Percentiles rank a stretch among this genome's conserved stretches.
Evolutionary conservation across 306 rosid species (phyloP).

Genomic region (Cyamopsis tetragonoloba): DNA sequence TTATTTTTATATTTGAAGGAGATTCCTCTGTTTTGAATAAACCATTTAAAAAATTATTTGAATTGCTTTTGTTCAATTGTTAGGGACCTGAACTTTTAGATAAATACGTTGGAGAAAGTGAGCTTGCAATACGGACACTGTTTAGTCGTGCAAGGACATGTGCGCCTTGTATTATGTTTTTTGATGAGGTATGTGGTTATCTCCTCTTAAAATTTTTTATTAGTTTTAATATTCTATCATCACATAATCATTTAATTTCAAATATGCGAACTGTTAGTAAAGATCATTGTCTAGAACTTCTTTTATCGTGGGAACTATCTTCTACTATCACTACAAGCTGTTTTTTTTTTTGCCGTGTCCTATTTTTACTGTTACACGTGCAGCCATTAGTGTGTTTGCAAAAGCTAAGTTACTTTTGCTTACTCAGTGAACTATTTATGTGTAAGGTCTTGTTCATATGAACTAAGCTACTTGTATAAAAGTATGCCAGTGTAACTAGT

Average conservation of each 20-base stretch:
- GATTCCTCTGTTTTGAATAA: background rate
- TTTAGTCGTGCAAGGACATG: constrained; percentile 76
- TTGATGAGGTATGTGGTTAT: constrained; percentile 57
- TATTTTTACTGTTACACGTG: too few species aligned
- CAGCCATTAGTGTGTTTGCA: background rate
- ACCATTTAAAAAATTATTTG: background rate
- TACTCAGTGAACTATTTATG: background rate
- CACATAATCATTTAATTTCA: too few species aligned
- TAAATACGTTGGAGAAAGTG: constrained; percentile 88
- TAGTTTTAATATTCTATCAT: too few species aligned
- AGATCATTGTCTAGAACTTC: too few species aligned
- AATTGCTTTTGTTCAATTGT: constrained; percentile 13
- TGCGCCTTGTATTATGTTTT: constrained; percentile 50
- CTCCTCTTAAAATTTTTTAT: background rate
- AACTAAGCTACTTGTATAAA: too few species aligned
- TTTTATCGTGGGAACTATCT: too few species aligned
- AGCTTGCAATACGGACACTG: constrained; percentile 55
- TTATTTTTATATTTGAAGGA: too few species aligned
- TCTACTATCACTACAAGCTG: too few species aligned
- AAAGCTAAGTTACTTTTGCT: background rate
- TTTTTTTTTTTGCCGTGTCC: too few species aligned
- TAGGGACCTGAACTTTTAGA: constrained; percentile 81
- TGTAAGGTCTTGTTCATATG: too few species aligned
- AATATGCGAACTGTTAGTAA: too few species aligned
- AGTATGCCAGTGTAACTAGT: background rate